phyloP scores from a whole-genome alignment of 805 yeast genomes.

The Suhomyces xylopsoci region DNA sequence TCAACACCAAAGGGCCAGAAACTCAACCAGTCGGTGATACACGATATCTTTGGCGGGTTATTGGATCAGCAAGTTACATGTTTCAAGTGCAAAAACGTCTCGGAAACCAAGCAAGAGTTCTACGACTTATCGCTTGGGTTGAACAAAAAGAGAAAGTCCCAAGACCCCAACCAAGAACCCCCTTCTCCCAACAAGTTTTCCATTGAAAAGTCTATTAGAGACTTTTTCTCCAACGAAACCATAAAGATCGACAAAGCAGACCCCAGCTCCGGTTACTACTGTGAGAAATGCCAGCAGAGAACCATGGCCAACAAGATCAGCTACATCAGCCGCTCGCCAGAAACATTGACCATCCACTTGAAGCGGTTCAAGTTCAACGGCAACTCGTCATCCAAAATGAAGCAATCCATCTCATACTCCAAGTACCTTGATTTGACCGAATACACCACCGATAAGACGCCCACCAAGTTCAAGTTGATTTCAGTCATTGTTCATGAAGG shows the following conservation, averaged over 20 bases:
- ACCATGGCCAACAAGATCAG: slow-evolving; percentile 77
- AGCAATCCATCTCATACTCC: slow-evolving; percentile 81
- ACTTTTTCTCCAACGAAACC: slow-evolving; percentile 79
- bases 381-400: slow-evolving; percentile 74
- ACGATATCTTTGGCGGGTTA: slow-evolving; percentile 93
- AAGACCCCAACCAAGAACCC: slow-evolving; percentile 5
- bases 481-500: slow-evolving; percentile 95
- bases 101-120: slow-evolving; percentile 88
- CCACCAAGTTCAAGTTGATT: slow-evolving; percentile 62
- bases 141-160: slow-evolving; percentile 34
- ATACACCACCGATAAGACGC: slow-evolving; percentile 35
- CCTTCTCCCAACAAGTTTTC: slow-evolving; percentile 44
- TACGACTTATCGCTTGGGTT: slow-evolving; percentile 87
- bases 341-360: slow-evolving; percentile 79
- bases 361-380: slow-evolving; percentile 91
- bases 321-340: slow-evolving; percentile 79
- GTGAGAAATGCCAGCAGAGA: slow-evolving; percentile 78
- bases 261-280: slow-evolving; percentile 70
- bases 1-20: slow-evolving; percentile 88
- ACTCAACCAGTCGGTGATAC: slow-evolving; percentile 73
- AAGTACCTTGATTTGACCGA: slow-evolving; percentile 69
- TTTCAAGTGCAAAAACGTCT: slow-evolving; percentile 73
- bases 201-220: slow-evolving; percentile 70
- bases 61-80: slow-evolving; percentile 84
- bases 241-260: slow-evolving; percentile 66